Evolutionary conservation across 441 rosid genomes (phyloP), one percentile per base, ranked within the genome.

Genomic region (Mallotus repandus): DNA sequence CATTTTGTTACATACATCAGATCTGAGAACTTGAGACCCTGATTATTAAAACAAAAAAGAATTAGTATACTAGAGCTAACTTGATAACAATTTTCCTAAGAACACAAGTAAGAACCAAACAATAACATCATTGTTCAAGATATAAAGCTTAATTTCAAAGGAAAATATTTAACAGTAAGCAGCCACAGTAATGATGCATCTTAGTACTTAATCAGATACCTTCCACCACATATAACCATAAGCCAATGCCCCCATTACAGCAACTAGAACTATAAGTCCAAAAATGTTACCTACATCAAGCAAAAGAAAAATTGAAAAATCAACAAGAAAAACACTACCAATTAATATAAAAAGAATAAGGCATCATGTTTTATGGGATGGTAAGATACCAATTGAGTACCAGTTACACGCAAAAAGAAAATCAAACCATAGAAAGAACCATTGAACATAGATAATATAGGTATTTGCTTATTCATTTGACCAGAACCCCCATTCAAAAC

Each of bases 171-270:
- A 53, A 45, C 7, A 67, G 15, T 38, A 52, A 10, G 61, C 35
- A 67, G 59, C 59, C 13, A 56, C 16, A 56, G 55, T 5, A 70
- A 54, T 54, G 13, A 66, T 9, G 7, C 59, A 32, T 32, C 38
- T 32, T 7, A 3, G 18, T 16, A 56, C 67, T 70, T n/a, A 66
- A 29, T 43, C 52, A 58, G 45, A 81, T 84, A 96, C 98, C 98
- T 96, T 96, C 94, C 90, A 96, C 98, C 99, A 92, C 98, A 94
- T 92, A 77, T 96, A 96, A 74, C 96, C 98, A 86, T 96, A 96
- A 67, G 98, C 98, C 83, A 92, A 68, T 35, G 91, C 96, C 73
- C 99, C 99, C 77, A 89, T 41, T 11, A 95, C 80, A 45, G 94
- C 97, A 69, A 89, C 98, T 35, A 97, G 98, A 68, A 90, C 69